A percentile compares a stretch with the other conserved stretches of the same genome.
phyloP scores from a whole-genome alignment of 257 asterid genomes.

The Primulina tabacum region DNA sequence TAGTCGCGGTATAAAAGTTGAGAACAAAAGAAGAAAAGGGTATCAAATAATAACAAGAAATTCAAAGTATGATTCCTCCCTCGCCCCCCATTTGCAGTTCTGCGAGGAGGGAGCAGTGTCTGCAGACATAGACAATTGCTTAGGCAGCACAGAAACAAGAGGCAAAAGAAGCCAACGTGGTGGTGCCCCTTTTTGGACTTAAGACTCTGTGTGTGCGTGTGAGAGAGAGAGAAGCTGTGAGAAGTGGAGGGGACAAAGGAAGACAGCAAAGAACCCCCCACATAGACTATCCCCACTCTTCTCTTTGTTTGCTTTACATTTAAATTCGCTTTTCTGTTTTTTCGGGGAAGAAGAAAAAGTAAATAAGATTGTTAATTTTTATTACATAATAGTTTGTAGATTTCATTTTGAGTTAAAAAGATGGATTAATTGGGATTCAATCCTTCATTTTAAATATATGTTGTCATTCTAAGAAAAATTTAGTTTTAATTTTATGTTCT shows the following conservation, averaged over 20 bases:
- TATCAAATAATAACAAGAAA: conserved; percentile 78
- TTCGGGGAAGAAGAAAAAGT: conserved; percentile 5
- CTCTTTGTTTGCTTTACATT: conserved; percentile 35
- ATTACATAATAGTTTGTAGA: too few relatives aligned
- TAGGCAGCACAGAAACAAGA: conserved; percentile 64
- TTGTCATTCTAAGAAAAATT: too few relatives aligned
- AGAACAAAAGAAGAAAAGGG: conserved; percentile 35
- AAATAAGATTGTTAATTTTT: neutral
- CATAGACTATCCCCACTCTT: conserved; percentile 42
- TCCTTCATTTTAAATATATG: too few relatives aligned
- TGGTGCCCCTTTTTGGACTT: conserved; percentile 68
- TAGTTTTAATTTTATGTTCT: too few relatives aligned
- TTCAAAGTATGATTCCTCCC: conserved; percentile 78
- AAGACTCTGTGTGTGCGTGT: conserved; percentile 28
- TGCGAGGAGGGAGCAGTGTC: conserved; percentile 59
- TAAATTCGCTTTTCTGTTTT: conserved; percentile 38
- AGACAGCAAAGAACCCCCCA: conserved; percentile 93
- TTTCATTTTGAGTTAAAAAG: too few relatives aligned
- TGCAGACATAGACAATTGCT: conserved; percentile 87
- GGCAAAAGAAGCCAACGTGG: conserved; percentile 70
- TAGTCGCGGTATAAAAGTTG: conserved; percentile 21
- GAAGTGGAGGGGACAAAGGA: conserved; percentile 97
- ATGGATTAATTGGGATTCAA: too few relatives aligned
- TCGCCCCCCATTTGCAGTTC: conserved; percentile 59
- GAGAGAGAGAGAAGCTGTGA: conserved; percentile 45